Evolutionary conservation across 495 filamentous ascomycete genomes (phyloP), one percentile per base, ranked within the genome.

Genomic region (Mycothermus thermophilus): DNA sequence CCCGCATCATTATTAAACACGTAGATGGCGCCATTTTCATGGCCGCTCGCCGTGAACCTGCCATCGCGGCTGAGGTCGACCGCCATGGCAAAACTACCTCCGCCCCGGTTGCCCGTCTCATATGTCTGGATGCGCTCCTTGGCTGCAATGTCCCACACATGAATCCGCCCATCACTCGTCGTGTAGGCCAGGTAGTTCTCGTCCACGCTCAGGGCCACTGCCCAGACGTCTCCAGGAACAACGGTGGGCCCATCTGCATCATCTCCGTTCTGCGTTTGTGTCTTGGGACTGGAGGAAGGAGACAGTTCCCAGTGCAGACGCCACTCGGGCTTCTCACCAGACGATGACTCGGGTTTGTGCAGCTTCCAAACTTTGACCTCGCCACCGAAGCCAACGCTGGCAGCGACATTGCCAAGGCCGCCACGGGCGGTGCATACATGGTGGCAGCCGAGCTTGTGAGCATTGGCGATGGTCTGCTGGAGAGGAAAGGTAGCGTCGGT

Each of bases 1-100:
- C 80, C 83, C 0, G 82, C 84, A 47, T 83, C 77, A 48, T 93
- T 94, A 56, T 78, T 84, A 63, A 95, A 96, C 24, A 97, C 77
- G 50, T 94, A 94, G 33, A 97, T 72, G n/a, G 74, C 77, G 16
- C 90, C 90, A 52, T 82, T 93, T 54, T 93, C 76, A 57, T 97
- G 92, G 0, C 90, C 90, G 37, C 78, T 87, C 7, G 88, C 90
- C 30, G 87, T 85, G 47, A 88, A 75, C 38, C 70, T 73, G 34
- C 86, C 88, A 57, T 97, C 80, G 19, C 67, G 46, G 21, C 62
- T 67, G 32, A 95, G 52, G 53, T 93, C 88, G 35, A 97, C 74
- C 48, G 77, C 79, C 55, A 85, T 77, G 10, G 86, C 90, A 60
- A 93, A 96, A 33, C 58, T 62, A 1, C 62, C 63, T 7, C 55